Evolutionary conservation across 352 stramenopile genomes (phyloP), one percentile per base, ranked within the genome.

Genomic region (Globisporangium perplexum): DNA sequence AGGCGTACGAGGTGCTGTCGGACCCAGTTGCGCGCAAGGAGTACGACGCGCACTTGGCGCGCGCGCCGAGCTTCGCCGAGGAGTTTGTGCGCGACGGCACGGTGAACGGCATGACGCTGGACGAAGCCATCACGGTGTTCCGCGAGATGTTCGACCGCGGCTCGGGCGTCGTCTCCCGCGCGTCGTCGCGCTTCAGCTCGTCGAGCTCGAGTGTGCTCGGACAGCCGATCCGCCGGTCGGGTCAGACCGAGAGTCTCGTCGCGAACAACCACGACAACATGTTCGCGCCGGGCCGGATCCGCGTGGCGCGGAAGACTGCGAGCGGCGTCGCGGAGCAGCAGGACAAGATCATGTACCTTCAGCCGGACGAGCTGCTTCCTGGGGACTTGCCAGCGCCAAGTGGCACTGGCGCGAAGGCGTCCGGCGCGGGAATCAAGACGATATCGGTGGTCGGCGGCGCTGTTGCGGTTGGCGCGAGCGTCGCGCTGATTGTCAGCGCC

Each of bases 191-290:
- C 8, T 87, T 92, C 51, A 86, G 69, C 6, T 79, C 71, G 35
- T 74, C 82, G 22, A 90, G 72, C 45, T 92, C 82, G 30, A 90
- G 68, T 28, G 79, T 84, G 20, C 69, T 89, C 1, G 74, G 74
- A 0, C 80, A 88, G 38, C 59, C 64, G 28, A 66, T 88, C 20
- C 73, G 65, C 14, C 72, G 74, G 10, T 18, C 38, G 58, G 56
- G 23, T 50, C 65, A 8, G 53, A 54, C 12, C 14, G 11, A 53
- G 33, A 44, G 30, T 7, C 65, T 94, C 8, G 63, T 77, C 24
- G 63, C 61, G 15, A 89, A 91, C 63, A 95, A 95, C 50, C 85
- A 95, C 60, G 75, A 91, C 58, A 95, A 95, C 47, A 45, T 95
- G 4, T 92, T 95, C 33, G 70, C 68, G 3, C 73, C 72, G 1